Conservation (phyloP, 1,284 basidiomycete genomes). For the Laetiporus sulphureus region DNA sequence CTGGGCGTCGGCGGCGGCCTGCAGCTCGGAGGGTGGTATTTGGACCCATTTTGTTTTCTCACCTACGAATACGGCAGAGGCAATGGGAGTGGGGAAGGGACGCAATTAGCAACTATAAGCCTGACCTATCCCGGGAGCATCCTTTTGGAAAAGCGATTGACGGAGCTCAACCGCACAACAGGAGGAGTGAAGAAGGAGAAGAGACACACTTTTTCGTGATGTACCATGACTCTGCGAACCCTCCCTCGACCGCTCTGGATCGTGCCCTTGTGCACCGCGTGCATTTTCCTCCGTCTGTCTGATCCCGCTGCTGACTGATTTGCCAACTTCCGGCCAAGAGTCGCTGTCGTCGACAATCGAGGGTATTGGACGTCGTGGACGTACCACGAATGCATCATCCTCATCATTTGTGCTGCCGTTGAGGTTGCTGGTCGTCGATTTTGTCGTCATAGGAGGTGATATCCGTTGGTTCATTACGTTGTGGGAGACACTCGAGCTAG, state of each 20-base stretch:
- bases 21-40: conserved; percentile 49
- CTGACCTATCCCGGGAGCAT: too few relatives aligned
- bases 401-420: conserved; percentile 10
- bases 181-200: conserved; percentile 10
- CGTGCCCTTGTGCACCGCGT: conserved; percentile 15
- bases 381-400: conserved; percentile 41
- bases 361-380: conserved; percentile 11
- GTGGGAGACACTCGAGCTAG: conserved; percentile 6
- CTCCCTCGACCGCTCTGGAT: conserved; percentile 21
- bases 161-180: too few relatives aligned
- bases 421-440: conserved; percentile 7
- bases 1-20: conserved; percentile 43
- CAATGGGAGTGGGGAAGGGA: conserved; percentile 6
- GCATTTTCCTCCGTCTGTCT: conserved; percentile 8
- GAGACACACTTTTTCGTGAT: conserved; percentile 44
- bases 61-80: conserved; percentile 25
- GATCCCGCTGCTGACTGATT: conserved; percentile 16
- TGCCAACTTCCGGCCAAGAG: conserved; percentile 44
- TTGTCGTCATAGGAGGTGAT: not conserved
- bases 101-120: conserved; percentile 9
- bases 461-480: conserved; percentile 3
- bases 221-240: conserved; percentile 22
- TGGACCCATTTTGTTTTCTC: conserved; percentile 57
- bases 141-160: too few relatives aligned
- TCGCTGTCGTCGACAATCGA: conserved; percentile 31